Conservation (phyloP, 148 eudicot genomes). For the Nepenthes gracilis region DNA sequence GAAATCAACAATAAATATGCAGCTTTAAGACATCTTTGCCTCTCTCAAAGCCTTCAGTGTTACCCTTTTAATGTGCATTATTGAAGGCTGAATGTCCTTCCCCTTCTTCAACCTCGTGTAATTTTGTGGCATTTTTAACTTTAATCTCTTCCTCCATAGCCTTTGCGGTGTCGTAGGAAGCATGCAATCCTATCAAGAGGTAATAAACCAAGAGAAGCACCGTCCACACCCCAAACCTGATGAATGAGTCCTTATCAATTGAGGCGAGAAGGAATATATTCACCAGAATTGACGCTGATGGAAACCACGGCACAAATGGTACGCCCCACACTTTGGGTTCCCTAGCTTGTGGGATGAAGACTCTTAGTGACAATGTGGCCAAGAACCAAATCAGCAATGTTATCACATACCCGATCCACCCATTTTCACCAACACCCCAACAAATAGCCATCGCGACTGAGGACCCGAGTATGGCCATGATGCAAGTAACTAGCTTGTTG, state of each 20-base stretch:
- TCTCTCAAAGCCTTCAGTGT: too few species aligned
- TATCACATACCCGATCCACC: slow-evolving; percentile 33
- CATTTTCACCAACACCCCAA: slow-evolving; percentile 27
- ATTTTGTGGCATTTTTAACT: not conserved
- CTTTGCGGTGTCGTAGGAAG: slow-evolving; percentile 4
- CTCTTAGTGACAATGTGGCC: slow-evolving; percentile 21
- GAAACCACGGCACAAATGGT: slow-evolving; percentile 64
- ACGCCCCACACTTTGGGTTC: slow-evolving; percentile 46
- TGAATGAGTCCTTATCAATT: slow-evolving; percentile 31
- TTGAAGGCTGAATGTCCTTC: not conserved
- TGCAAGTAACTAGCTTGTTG: slow-evolving; percentile 32
- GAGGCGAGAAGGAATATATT: slow-evolving; percentile 47
- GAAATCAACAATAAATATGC: too few species aligned
- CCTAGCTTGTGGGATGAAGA: slow-evolving; percentile 33
- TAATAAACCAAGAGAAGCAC: slow-evolving; percentile 3
- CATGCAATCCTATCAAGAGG: slow-evolving; percentile 7
- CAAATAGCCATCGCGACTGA: slow-evolving; percentile 23
- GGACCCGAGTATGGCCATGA: slow-evolving; percentile 26
- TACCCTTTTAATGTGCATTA: not conserved
- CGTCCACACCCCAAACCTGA: slow-evolving; percentile 20
- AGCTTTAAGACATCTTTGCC: too few species aligned
- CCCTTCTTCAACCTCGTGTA: slow-evolving; percentile 7
- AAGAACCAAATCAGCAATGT: slow-evolving; percentile 35
- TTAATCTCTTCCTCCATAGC: not conserved
- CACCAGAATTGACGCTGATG: slow-evolving; percentile 36